These are phyloP conservation scores for Lipomyces spencermartinsiae DNA, from an alignment of 805 yeast genomes.

Conservation along the genomic window DNA sequence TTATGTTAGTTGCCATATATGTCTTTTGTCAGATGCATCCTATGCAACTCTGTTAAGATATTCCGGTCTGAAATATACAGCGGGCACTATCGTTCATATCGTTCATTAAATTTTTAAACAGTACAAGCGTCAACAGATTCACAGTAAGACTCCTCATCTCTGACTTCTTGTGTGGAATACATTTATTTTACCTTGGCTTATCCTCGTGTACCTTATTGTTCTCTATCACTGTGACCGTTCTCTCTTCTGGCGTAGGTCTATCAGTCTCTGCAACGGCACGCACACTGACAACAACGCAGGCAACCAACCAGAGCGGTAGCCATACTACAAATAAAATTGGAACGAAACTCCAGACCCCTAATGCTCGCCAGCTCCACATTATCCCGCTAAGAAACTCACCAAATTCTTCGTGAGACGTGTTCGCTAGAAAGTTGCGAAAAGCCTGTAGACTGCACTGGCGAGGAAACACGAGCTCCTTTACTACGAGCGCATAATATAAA, in stretches of 20 bases:
- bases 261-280: neutral
- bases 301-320: constrained; percentile 78
- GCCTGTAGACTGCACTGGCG: neutral
- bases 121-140: neutral
- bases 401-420: neutral
- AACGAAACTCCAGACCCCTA: constrained; percentile 88
- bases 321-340: constrained; percentile 56
- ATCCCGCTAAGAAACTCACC: constrained; percentile 42
- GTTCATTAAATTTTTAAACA: neutral
- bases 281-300: constrained; percentile 14
- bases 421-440: neutral
- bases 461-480: neutral
- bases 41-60: neutral
- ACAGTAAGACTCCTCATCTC: neutral
- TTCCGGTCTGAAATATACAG: neutral
- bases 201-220: neutral
- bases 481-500: neutral
- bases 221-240: neutral
- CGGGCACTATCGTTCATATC: neutral
- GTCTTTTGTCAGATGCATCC: neutral
- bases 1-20: neutral
- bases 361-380: constrained; percentile 65
- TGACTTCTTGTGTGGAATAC: neutral
- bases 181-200: neutral
- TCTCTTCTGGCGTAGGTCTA: neutral